Evolutionary conservation across 306 rosid species (phyloP).

Genomic region (Leucaena leucocephala): DNA sequence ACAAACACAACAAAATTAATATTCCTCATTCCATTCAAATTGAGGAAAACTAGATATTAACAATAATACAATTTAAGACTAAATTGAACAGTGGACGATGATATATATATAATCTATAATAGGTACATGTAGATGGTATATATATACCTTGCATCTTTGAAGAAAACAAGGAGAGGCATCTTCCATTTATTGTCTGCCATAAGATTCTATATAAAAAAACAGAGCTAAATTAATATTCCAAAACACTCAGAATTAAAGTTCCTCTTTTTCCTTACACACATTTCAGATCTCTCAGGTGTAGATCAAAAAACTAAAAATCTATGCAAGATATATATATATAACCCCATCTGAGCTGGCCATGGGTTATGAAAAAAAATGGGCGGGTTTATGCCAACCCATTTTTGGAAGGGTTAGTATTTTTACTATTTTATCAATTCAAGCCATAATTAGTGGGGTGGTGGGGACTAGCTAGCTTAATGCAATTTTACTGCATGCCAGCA

Average conservation of each 20-base stretch:
- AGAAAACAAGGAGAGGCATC: slow-evolving; percentile 78
- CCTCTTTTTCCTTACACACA: neutral
- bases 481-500: neutral
- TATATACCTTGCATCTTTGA: slow-evolving; percentile 84
- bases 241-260: neutral
- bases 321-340: too few species aligned
- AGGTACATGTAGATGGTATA: neutral
- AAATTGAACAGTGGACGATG: neutral
- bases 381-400: neutral
- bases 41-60: neutral
- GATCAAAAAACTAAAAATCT: too few species aligned
- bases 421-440: neutral
- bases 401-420: too few species aligned
- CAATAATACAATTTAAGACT: neutral
- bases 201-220: slow-evolving; percentile 14
- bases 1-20: slow-evolving; percentile 16
- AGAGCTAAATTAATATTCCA: neutral
- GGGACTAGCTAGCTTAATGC: neutral
- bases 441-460: neutral
- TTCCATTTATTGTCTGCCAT: slow-evolving; percentile 60
- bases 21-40: neutral
- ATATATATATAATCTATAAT: too few species aligned
- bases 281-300: too few species aligned
- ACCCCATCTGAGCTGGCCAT: neutral
- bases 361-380: neutral